Conservation (phyloP, 1,284 basidiomycete species). For the Earliella scabrosa region DNA sequence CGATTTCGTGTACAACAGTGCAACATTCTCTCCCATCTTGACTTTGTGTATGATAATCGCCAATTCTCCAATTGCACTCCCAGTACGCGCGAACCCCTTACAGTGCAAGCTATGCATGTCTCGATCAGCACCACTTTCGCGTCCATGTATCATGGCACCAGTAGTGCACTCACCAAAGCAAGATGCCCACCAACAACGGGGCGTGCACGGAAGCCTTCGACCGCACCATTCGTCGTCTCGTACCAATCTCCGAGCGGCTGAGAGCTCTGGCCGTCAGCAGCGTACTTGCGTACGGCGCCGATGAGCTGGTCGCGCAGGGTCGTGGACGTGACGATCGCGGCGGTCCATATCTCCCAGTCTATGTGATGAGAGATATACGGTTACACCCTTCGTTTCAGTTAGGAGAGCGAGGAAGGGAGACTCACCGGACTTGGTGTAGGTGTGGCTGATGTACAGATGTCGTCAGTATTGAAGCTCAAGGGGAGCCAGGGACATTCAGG, state of each 20-base stretch:
- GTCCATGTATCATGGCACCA: too few relatives aligned
- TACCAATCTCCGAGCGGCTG: constrained; percentile 66
- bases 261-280: constrained; percentile 51
- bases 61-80: too few relatives aligned
- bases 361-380: background rate
- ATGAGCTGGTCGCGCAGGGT: constrained; percentile 56
- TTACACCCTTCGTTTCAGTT: too few relatives aligned
- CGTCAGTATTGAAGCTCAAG: too few relatives aligned
- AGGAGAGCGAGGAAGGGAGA: background rate
- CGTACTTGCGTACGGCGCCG: constrained; percentile 55
- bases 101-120: too few relatives aligned
- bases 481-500: background rate
- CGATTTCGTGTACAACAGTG: too few relatives aligned
- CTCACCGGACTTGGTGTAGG: constrained; percentile 10
- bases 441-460: constrained; percentile 1
- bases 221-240: constrained; percentile 51
- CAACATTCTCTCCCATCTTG: background rate
- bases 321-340: constrained; percentile 54
- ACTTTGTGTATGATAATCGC: background rate
- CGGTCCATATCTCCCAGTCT: constrained; percentile 63
- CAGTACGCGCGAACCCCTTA: too few relatives aligned
- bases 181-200: constrained; percentile 67
- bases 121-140: too few relatives aligned
- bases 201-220: constrained; percentile 48
- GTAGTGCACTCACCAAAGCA: constrained; percentile 36